A percentile compares a stretch with the other conserved stretches of the same genome.
Evolutionary conservation across 768 basidiomycete genomes (phyloP).

Genomic region (Boletus fagicola): DNA sequence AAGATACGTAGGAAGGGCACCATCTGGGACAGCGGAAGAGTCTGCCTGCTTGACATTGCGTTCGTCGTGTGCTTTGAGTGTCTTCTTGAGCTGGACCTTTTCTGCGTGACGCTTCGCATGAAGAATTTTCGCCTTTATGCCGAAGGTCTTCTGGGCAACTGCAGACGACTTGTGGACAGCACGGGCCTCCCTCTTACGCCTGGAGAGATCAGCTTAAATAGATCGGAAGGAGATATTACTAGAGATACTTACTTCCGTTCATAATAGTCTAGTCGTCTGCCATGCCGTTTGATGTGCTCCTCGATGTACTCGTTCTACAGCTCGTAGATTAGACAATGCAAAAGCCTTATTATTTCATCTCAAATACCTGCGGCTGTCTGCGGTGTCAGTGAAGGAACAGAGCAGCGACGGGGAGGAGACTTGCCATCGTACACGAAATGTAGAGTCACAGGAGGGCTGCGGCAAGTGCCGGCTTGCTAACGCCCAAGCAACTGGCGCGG

Average conservation of each 20-base stretch:
- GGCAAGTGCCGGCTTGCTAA: conserved; percentile 28
- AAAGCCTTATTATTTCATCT: background rate
- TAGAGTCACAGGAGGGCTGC: conserved; percentile 1
- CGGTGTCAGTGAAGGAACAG: conserved; percentile 12
- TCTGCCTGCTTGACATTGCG: conserved; percentile 96
- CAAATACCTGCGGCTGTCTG: conserved; percentile 62
- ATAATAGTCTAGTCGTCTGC: conserved; percentile 91
- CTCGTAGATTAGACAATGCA: conserved; percentile 7
- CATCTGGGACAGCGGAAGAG: conserved; percentile 77
- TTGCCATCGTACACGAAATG: conserved; percentile 25
- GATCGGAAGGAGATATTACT: background rate
- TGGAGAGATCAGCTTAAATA: conserved; percentile 27
- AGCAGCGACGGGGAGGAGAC: background rate
- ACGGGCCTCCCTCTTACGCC: conserved; percentile 82
- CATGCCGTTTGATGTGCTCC: conserved; percentile 96
- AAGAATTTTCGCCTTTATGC: conserved; percentile 96
- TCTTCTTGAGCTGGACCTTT: conserved; percentile 98
- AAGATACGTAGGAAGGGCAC: conserved; percentile 91
- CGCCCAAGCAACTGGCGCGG: background rate
- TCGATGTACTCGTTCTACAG: conserved; percentile 97
- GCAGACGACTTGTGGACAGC: conserved; percentile 76
- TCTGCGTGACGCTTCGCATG: conserved; percentile 96
- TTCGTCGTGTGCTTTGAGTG: conserved; percentile 99
- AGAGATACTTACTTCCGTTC: conserved; percentile 76
- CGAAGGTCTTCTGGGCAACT: conserved; percentile 89